Evolutionary conservation across 2,329 filamentous ascomycete genomes (phyloP), one percentile per base, ranked within the genome.

Genomic region (Phoma sp.): DNA sequence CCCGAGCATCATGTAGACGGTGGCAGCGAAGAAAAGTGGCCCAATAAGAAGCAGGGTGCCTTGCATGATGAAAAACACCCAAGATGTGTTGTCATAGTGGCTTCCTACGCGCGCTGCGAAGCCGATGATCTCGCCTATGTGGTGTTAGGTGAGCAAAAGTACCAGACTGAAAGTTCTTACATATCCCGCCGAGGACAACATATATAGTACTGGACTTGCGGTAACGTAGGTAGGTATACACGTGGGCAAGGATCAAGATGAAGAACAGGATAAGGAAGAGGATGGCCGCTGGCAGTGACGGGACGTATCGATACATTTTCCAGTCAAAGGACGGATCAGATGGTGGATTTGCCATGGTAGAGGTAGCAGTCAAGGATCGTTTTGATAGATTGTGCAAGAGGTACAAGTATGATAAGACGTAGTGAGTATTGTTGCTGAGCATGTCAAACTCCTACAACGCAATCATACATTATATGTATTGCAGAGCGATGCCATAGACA

Each of bases 1-100:
- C 2, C 75, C 72, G 2, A 79, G 72, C 24, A 75, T 76, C 77
- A 79, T 80, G 68, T 80, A 80, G 24, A 80, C 70, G 0, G 76
- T 75, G 0, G 78, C 78, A 8, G 78, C 78, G 58, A 80, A 78
- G 58, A 80, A 75, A 4, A 77, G 71, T 2, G 78, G 77, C 1
- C 78, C 76, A n/a, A 79, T 55, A 1, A 80, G 72, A 22, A 79
- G 62, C 14, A 79, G 66, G 35, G 70, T 65, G n/a, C 74, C 73
- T 59, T 79, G 75, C 9, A 75, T 54, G 14, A 79, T 71, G 66
- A 77, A 80, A 0, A 74, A 73, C 4, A 61, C 71, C 58, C 79
- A 69, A 22, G 63, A 52, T 43, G 64, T 57, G 4, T 76, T 74
- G 33, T 72, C 52, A 53, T 72, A 68, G 32, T 76, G 68, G 2